Evolutionary conservation across 768 basidiomycete genomes (phyloP).

Genomic region (Naganishia friedmannii): DNA sequence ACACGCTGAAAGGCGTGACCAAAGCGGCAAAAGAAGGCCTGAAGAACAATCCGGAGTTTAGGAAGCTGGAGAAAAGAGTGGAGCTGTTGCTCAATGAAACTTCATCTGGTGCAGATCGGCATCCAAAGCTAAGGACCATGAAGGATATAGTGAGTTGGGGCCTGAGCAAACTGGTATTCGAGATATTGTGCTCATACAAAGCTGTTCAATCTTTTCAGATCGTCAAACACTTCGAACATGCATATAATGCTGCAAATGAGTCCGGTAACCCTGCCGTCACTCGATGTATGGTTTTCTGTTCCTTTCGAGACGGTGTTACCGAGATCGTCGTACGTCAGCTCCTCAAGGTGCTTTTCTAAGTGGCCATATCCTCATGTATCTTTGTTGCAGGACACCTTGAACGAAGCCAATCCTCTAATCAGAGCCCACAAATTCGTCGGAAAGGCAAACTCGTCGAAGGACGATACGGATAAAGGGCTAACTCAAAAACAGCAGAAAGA

Average conservation of each 20-base stretch:
- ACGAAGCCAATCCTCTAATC: constrained; percentile 71
- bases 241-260: constrained; percentile 19
- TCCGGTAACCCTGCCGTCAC: constrained; percentile 54
- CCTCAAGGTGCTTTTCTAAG: neutral
- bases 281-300: constrained; percentile 88
- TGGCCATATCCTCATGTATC: neutral
- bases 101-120: constrained; percentile 9
- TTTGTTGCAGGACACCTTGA: constrained; percentile 59
- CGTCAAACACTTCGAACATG: constrained; percentile 21
- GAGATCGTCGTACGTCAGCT: constrained; percentile 65
- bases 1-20: constrained; percentile 69
- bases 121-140: constrained; percentile 25
- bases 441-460: constrained; percentile 62
- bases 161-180: neutral
- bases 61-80: constrained; percentile 55
- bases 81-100: constrained; percentile 19
- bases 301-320: constrained; percentile 84
- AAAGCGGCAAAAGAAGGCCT: constrained; percentile 50
- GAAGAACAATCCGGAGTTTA: constrained; percentile 21
- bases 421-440: constrained; percentile 84
- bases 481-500: constrained; percentile 87
- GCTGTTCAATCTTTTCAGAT: neutral
- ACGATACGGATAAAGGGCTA: constrained; percentile 79
- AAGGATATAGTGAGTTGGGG: constrained; percentile 15
- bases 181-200: neutral